Evolutionary conservation across 352 stramenopile genomes (phyloP), one percentile per base, ranked within the genome.

Genomic region (Detonula confervacea): DNA sequence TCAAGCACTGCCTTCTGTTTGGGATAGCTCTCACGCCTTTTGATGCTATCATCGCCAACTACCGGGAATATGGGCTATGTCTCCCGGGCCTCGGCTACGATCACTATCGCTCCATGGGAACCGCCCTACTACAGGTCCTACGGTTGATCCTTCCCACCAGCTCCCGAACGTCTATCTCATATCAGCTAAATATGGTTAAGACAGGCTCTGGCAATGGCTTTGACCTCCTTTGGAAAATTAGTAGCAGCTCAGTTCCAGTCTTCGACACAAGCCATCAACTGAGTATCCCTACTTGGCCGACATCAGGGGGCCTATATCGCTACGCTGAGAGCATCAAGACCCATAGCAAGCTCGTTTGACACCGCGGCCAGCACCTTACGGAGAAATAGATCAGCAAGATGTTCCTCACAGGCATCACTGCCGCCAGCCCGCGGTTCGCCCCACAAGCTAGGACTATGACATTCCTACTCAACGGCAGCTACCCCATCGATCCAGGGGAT

Each of bases 331-430:
- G 44, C n/a, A 52, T 52, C 16, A 27, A 27, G 1, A 52, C 44
- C n/a, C n/a, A 27, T 8, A 27, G n/a, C 12, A 25, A 52, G 9
- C 20, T 5, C 9, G n/a, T 49, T 16, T 12, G 39, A 16, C 44
- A 27, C 44, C 12, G 44, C 25, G n/a, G 12, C 44, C 44, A 27
- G n/a, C 25, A 2, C 44, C 44, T 52, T 2, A 18, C 39, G 3
- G 44, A 52, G 44, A 52, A 52, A 25, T 3, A 27, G 20, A 52
- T 52, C 16, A 52, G n/a, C 44, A 52, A 52, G n/a, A 52, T 52
- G n/a, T 52, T 25, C 44, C 44, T 52, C 44, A 2, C 12, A 2
- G 14, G 44, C 3, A 52, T 52, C 44, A 11, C 12, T 11, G 3
- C 11, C 1, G 2, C 44, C n/a, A 52, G 14, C 44, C n/a, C n/a